phyloP scores from a whole-genome alignment of 2,329 filamentous ascomycete genomes.

The Neophaeococcomyces mojaviensis region DNA sequence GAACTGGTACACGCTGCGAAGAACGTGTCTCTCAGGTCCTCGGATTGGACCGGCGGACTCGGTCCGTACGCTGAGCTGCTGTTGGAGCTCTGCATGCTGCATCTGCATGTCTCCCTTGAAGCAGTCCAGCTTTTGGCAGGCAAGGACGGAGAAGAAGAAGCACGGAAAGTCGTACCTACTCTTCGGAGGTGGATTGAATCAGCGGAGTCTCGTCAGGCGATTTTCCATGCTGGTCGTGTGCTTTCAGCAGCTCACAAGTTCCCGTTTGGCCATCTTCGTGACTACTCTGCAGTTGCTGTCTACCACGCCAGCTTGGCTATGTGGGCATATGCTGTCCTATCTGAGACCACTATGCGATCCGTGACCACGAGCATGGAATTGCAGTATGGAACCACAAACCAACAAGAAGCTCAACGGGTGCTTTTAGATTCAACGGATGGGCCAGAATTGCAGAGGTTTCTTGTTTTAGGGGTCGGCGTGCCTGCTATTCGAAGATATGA shows the following conservation, averaged over 20 bases:
- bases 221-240: conserved; percentile 64
- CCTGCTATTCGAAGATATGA: conserved; percentile 9
- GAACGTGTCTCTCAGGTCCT: conserved; percentile 22
- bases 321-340: conserved; percentile 62
- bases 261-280: conserved; percentile 42
- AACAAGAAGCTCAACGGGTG: conserved; percentile 33
- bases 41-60: conserved; percentile 24
- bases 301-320: conserved; percentile 62
- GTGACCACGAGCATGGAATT: conserved; percentile 18
- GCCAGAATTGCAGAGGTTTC: conserved; percentile 10
- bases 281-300: conserved; percentile 61
- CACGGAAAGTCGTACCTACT: conserved; percentile 28
- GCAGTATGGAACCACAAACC: conserved; percentile 11
- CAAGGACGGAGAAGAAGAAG: conserved; percentile 35
- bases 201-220: conserved; percentile 35
- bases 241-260: conserved; percentile 53
- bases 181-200: conserved; percentile 33
- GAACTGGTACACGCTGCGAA: conserved; percentile 1
- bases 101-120: conserved; percentile 37
- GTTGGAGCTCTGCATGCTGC: conserved; percentile 29
- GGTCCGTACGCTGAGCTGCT: conserved; percentile 27
- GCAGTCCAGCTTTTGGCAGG: conserved; percentile 38
- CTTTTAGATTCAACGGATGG: conserved; percentile 24
- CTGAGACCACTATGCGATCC: conserved; percentile 23
- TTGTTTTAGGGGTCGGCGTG: conserved; percentile 10